Base-by-base conservation (phyloP, 495 filamentous ascomycete genomes). In the Trypethelium eluteriae region DNA sequence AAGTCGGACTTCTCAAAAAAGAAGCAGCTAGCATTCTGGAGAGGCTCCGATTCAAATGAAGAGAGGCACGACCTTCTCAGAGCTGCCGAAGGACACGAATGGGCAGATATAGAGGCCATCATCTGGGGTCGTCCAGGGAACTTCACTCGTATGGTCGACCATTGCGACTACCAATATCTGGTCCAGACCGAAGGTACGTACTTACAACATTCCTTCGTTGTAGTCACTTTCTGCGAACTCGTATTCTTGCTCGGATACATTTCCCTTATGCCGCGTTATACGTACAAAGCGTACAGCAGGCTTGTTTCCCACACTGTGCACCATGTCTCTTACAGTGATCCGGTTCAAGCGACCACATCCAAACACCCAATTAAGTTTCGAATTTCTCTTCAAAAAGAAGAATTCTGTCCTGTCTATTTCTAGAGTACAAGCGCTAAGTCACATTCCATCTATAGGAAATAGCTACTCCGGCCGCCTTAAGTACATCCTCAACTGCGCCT, bases 401-500 rank as follows among this genome's bases (percentile, higher is more conserved):
- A 25, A 25, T 25, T 25, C 25, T 44, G 41, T 14, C 41, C 14
- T 44, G 41, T 44, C 41, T 44, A 25, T 25, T 44, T 14, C 7
- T 7, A 7, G 41, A 44, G 11, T 18, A 53, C 49, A 53, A 53
- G 12, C 11, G n/a, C 49, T 53, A n/a, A 53, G 5, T 16, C 18
- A 53, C 49, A 18, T 25, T 9, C 18, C 5, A 36, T n/a, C 70
- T 12, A 73, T 70, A 68, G 73, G 73, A 49, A 68, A 66, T 34
- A 67, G 62, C 38, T 75, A 72, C 39, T 74, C 72, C 46, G 72
- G 73, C 36, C 73, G 73, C 0, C 63, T 70, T 9, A 74, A 74
- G 39, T 75, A 74, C 59, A 64, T 75, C 2, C 72, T 68, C 6
- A 74, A 72, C 47, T 75, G 73, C 70, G 34, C 68, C 41, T 72